Evolutionary conservation across 225 moss, liverwort and hornwort species (phyloP), one percentile per base, ranked within the genome.

Genomic region (Neckera pumila): DNA sequence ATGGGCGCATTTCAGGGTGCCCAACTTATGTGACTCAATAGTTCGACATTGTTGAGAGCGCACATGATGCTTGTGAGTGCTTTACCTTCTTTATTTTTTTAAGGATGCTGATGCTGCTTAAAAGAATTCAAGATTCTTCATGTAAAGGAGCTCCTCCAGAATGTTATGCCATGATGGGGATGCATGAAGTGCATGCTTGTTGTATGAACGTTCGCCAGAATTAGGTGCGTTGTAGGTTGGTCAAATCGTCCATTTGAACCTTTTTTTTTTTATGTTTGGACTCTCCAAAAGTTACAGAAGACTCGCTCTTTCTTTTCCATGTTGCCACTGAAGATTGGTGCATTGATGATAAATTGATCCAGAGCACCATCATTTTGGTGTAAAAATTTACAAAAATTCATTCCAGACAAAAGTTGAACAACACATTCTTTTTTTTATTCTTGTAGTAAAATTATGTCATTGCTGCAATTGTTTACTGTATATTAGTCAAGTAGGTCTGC

Each of bases 171-270:
- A 82, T 82, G 49, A 49, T 64, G 82, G 14, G 8, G 2, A 65
- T 65, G 51, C 82, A 51, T 82, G 65, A 65, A 17, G 13, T 18
- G 25, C 26, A 26, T 82, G 27, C 34, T 34, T 82, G 17, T 49
- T 36, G 45, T 47, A 18, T 47, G 51, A 18, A 82, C 0, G 2
- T 10, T 23, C 26, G 43, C 16, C n/a, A n/a, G 5, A 16, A 34
- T 64, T 33, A 23, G 5, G 0, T 61, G 42, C 60, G 22, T 36
- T 0, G 0, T 23, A 36, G 11, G 36, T 38, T 7, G 11, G 26
- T 57, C 11, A 33, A 81, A 43, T 17, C 1, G 2, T 51, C 28
- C 26, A 8, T n/a, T 38, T 27, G 12, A 53, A 38, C 53, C 19
- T 54, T 56, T 38, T 38, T 11, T 5, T 28, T 30, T 61, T 31